These are phyloP conservation scores for Triticum aestivum DNA, from an alignment of 176 grass and related monocot genomes.

Conservation along the genomic window IWGSC_CS_RefSeq_v2.1 NC_057796.1:359696737-359697236, in stretches of 20 bases:
- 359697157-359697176: too few relatives aligned
- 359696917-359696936: slow-evolving; percentile 36
- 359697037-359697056: background rate
- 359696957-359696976: slow-evolving; percentile 37
- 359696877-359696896: slow-evolving; percentile 58
- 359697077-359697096: slow-evolving; percentile 4
- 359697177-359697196: too few relatives aligned
- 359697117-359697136: too few relatives aligned
- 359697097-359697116: background rate
- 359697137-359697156: too few relatives aligned
- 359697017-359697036: background rate
- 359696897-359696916: background rate
- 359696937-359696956: slow-evolving; percentile 41
- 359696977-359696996: background rate
- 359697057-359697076: background rate
- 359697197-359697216: too few relatives aligned
- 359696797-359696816: slow-evolving; percentile 12
- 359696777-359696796: background rate
- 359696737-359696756: slow-evolving; percentile 45
- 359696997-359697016: background rate
- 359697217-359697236: too few relatives aligned
- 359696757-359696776: slow-evolving; percentile 29
- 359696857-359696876: slow-evolving; percentile 33
- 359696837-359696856: slow-evolving; percentile 23
- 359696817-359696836: background rate